Conservation (phyloP, 108 stramenopile species). For the Epipyxis sp. region DNA sequence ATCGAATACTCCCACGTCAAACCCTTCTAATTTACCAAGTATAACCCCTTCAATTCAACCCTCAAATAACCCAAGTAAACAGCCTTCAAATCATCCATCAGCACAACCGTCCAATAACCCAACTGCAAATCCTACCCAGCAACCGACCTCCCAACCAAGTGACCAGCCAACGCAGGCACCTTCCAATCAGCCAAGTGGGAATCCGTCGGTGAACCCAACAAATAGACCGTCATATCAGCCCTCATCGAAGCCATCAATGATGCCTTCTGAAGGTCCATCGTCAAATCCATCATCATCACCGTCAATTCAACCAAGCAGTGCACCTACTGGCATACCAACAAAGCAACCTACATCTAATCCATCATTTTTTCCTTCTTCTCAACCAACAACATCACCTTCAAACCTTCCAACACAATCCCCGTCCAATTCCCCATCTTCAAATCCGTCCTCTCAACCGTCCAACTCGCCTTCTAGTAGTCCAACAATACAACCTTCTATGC, state of each 20-base stretch:
- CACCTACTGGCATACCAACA: not conserved
- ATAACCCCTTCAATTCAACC: no score
- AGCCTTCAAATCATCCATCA: no score
- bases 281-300: not conserved
- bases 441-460: not conserved
- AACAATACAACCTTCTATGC: no score
- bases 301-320: not conserved
- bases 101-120: no score
- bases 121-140: not conserved
- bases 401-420: not conserved
- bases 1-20: no score
- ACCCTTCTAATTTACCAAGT: no score
- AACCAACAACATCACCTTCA: constrained; percentile 7
- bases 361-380: not conserved
- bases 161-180: not conserved
- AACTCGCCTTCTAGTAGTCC: constrained; percentile 1
- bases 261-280: not conserved
- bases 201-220: not conserved
- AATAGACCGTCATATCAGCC: not conserved
- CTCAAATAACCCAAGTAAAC: no score
- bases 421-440: not conserved
- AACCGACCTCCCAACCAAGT: not conserved
- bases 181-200: not conserved
- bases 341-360: not conserved
- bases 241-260: not conserved